Evolutionary conservation across 768 basidiomycete genomes (phyloP), one percentile per base, ranked within the genome.

Genomic region (Russula dissimulans): DNA sequence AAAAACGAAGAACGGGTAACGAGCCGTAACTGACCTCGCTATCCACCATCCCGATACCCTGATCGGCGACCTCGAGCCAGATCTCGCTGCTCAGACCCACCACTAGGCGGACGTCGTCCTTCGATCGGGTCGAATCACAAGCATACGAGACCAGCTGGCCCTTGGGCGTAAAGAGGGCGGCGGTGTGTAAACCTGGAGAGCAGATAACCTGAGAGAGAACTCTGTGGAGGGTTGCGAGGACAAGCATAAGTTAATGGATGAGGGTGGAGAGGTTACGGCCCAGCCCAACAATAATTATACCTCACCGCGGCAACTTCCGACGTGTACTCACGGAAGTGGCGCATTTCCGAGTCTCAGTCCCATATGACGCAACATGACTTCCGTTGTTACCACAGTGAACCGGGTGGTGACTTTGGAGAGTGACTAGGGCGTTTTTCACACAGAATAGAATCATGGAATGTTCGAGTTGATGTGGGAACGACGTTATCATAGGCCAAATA

Each of bases 131-230:
- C n/a, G 78, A 77, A 31, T 79, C 74, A 45, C 80, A 78, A 5
- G 84, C 84, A 66, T 77, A 83, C 1, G 85, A 86, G 22, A 91
- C 78, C 31, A 91, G 75, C 64, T 89, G 83, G 14, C 89, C 89
- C n/a, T 84, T 74, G 5, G 86, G 82, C 14, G 86, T 89, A 59
- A 89, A 74, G 34, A 91, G 75, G 44, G 84, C 77, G 2, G 83
- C 87, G 0, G 87, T 89, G 68, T 91, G 89, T 59, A 90, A 70
- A 34, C 75, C 71, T 0, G 84, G 82, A 7, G 80, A 78, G 3
- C 78, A 74, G 38, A 91, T 76, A 5, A 86, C 72, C 68, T 86
- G 83, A 31, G 80, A 74, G 31, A 91, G 81, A 41, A 86, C 76
- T 43, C 76, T 79, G 69, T 88, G 85, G 26, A 91, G 75, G 41